These are phyloP conservation scores for Cicer bijugum DNA, from an alignment of 306 rosid species.

Conservation along the genomic window DNA sequence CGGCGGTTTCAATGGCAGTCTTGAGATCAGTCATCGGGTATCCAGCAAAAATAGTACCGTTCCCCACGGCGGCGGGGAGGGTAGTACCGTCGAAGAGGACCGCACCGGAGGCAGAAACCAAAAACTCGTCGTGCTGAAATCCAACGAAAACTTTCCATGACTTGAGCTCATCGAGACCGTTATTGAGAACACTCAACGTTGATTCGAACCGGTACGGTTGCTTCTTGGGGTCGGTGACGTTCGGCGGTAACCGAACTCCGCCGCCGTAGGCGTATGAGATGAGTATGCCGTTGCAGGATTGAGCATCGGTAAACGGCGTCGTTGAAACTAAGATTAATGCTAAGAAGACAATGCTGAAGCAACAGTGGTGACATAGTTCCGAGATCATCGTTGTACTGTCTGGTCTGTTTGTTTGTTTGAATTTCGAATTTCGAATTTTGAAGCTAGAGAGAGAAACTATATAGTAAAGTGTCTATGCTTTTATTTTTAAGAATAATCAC, in stretches of 20 bases:
- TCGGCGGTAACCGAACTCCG: constrained; percentile 61
- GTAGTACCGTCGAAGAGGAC: constrained; percentile 64
- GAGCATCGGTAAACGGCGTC: constrained; percentile 44
- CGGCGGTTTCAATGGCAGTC: constrained; percentile 90
- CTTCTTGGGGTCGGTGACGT: constrained; percentile 43
- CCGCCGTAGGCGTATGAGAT: constrained; percentile 61
- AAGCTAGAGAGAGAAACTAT: constrained; percentile 2
- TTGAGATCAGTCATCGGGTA: constrained; percentile 81
- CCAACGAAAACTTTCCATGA: constrained; percentile 86
- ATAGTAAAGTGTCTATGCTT: neutral
- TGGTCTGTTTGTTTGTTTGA: constrained; percentile 1
- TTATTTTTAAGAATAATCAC: neutral
- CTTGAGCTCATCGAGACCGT: constrained; percentile 76
- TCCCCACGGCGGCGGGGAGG: constrained; percentile 68
- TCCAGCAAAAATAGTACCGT: constrained; percentile 83
- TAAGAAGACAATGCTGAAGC: constrained; percentile 38
- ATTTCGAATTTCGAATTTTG: constrained; percentile 41
- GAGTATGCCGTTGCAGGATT: constrained; percentile 74
- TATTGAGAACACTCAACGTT: constrained; percentile 69
- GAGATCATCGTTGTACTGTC: constrained; percentile 24
- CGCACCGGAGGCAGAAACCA: constrained; percentile 77
- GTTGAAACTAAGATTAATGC: constrained; percentile 40
- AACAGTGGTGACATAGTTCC: neutral
- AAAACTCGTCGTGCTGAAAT: constrained; percentile 67
- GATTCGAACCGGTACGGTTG: constrained; percentile 90